Percentiles rank a stretch among this genome's conserved stretches.
Evolutionary conservation across 2,329 filamentous ascomycete genomes (phyloP).

Genomic region (Leptosphaerulina australis): DNA sequence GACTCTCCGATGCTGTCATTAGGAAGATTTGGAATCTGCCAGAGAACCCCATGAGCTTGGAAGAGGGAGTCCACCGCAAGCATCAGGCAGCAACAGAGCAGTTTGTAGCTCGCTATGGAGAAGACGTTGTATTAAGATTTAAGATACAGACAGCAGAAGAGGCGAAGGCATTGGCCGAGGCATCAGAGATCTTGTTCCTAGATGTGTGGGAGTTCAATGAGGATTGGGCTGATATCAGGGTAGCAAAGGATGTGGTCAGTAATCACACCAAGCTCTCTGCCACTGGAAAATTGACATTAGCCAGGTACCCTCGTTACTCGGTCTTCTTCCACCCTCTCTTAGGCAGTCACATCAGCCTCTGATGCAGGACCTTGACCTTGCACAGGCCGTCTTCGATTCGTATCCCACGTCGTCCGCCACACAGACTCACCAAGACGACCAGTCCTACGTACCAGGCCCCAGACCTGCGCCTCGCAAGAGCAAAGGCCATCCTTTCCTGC

Average conservation of each 20-base stretch:
- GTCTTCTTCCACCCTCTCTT: constrained; percentile 76
- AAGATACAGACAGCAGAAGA: constrained; percentile 73
- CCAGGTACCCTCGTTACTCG: constrained; percentile 71
- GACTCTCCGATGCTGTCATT: constrained; percentile 46
- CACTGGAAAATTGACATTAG: not conserved
- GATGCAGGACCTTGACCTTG: constrained; percentile 73
- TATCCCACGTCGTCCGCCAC: constrained; percentile 62
- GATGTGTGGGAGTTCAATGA: constrained; percentile 89
- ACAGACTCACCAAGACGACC: constrained; percentile 33
- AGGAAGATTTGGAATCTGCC: constrained; percentile 40
- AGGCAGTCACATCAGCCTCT: constrained; percentile 73
- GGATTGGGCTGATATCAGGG: constrained; percentile 82
- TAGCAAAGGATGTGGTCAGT: constrained; percentile 75
- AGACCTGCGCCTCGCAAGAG: constrained; percentile 39
- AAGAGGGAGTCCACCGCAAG: not conserved
- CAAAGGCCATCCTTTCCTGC: constrained; percentile 77
- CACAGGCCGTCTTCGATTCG: constrained; percentile 75
- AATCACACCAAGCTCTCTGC: not conserved
- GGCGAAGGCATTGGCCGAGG: constrained; percentile 72
- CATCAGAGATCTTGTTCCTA: constrained; percentile 75
- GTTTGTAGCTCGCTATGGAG: constrained; percentile 64
- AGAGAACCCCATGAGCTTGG: constrained; percentile 24
- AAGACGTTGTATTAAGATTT: constrained; percentile 89
- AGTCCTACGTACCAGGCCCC: constrained; percentile 35
- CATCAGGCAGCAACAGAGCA: constrained; percentile 21